Conservation (phyloP, 345 rosid species). For the Eucalyptus pauciflora region DNA sequence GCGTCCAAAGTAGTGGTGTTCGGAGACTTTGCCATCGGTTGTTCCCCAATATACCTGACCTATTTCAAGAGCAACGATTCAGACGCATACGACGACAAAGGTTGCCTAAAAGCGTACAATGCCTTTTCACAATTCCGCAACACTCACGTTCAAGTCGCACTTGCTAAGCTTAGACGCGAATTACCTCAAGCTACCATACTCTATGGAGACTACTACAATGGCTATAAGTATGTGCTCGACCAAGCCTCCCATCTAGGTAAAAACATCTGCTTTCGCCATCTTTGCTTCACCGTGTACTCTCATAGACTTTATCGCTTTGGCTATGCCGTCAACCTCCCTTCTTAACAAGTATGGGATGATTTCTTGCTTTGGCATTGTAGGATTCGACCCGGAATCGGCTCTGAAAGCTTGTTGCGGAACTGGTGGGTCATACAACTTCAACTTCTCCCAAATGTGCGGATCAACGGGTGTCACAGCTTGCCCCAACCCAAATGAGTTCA, state of each 20-base stretch:
- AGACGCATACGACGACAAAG: neutral
- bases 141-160: neutral
- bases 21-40: constrained; percentile 2
- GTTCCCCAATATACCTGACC: neutral
- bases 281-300: neutral
- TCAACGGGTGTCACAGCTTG: neutral
- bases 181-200: neutral
- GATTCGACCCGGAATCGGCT: neutral
- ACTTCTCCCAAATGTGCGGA: neutral
- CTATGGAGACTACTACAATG: constrained; percentile 7
- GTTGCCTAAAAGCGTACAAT: neutral
- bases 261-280: neutral
- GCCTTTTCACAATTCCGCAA: neutral
- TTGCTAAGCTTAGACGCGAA: neutral
- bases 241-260: neutral
- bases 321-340: neutral
- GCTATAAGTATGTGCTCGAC: neutral
- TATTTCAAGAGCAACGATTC: neutral
- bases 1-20: neutral
- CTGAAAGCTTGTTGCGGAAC: constrained; percentile 5
- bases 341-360: neutral
- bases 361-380: neutral
- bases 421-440: constrained; percentile 1
- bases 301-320: neutral
- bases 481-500: neutral